phyloP scores from a whole-genome alignment of 306 rosid species.

The Begonia loranthoides region DNA sequence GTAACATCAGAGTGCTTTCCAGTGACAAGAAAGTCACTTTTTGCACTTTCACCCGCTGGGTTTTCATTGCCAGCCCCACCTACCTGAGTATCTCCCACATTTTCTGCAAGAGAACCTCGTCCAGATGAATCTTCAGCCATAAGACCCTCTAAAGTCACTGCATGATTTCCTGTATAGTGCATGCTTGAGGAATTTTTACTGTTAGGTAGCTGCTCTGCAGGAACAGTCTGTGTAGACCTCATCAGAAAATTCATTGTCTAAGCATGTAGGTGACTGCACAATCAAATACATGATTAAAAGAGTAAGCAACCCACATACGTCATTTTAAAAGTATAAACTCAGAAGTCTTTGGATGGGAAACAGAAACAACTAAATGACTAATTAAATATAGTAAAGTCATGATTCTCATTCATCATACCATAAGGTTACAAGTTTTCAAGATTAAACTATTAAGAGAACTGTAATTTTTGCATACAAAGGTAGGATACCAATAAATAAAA shows the following conservation, averaged over 20 bases:
- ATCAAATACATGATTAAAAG: neutral
- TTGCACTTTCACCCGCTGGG: constrained; percentile 16
- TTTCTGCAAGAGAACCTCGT: constrained; percentile 24
- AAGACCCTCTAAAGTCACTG: constrained; percentile 34
- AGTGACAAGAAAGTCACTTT: constrained; percentile 17
- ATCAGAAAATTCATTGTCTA: constrained; percentile 63
- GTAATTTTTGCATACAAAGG: too few relatives aligned
- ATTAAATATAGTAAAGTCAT: too few relatives aligned
- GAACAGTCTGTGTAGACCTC: constrained; percentile 35
- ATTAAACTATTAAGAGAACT: too few relatives aligned
- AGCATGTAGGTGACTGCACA: constrained; percentile 17
- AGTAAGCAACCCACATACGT: too few relatives aligned
- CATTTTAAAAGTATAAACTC: too few relatives aligned
- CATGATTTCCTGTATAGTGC: constrained; percentile 28
- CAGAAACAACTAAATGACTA: too few relatives aligned
- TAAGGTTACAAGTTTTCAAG: too few relatives aligned
- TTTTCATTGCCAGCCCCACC: constrained; percentile 29
- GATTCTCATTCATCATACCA: too few relatives aligned
- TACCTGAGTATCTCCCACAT: constrained; percentile 31
- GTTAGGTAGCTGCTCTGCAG: constrained; percentile 29
- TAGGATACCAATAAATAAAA: too few relatives aligned
- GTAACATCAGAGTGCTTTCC: constrained; percentile 65
- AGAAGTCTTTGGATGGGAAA: too few relatives aligned
- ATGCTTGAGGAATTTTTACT: constrained; percentile 29
- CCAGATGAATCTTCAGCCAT: constrained; percentile 38